phyloP scores from a whole-genome alignment of 441 rosid species.

The Raphanus hybrid region DNA sequence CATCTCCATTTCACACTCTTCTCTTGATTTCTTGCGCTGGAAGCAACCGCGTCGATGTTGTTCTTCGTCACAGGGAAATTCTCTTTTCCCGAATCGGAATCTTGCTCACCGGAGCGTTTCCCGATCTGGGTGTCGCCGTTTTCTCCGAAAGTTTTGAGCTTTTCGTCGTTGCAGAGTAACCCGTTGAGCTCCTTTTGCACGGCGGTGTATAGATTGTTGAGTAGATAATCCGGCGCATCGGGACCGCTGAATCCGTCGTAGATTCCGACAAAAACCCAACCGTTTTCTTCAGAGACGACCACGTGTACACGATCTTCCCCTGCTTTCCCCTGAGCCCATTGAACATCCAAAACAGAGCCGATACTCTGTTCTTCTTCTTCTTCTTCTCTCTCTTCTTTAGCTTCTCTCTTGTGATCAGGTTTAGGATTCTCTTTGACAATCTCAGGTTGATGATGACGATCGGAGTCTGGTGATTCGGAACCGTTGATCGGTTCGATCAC shows the following conservation, averaged over 20 bases:
- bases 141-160: conserved; percentile 16
- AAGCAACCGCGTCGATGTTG: conserved; percentile 11
- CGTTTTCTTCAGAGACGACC: conserved; percentile 61
- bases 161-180: conserved; percentile 45
- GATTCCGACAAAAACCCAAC: conserved; percentile 71
- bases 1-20: conserved; percentile 32
- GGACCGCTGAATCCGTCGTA: conserved; percentile 74
- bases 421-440: not conserved
- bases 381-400: conserved; percentile 27
- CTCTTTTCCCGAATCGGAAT: conserved; percentile 29
- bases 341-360: conserved; percentile 45
- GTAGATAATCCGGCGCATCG: conserved; percentile 68
- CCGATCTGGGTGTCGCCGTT: not conserved
- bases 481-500: conserved; percentile 34
- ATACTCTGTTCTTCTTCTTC: conserved; percentile 38
- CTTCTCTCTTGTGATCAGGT: conserved; percentile 12
- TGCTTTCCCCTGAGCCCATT: conserved; percentile 76
- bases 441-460: conserved; percentile 15
- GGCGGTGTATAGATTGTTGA: conserved; percentile 51
- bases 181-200: conserved; percentile 58
- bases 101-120: not conserved
- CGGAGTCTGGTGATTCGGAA: conserved; percentile 31
- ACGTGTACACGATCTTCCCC: conserved; percentile 74
- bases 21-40: conserved; percentile 26
- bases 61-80: not conserved